phyloP scores from a whole-genome alignment of 371 early-diverging fungal species.

The Circinella minor region DNA sequence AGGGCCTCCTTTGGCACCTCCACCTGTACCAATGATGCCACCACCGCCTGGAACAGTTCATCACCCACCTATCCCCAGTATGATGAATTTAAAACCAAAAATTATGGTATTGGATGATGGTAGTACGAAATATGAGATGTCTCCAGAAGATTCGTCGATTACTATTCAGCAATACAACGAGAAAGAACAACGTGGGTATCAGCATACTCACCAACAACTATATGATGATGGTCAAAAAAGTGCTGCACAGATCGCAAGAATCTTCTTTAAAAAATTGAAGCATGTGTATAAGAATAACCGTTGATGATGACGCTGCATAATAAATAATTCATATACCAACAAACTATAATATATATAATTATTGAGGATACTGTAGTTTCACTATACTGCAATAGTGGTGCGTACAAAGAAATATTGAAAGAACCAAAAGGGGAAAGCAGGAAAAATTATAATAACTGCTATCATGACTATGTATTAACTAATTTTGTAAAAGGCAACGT shows the following conservation, averaged over 20 bases:
- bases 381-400: too few species aligned
- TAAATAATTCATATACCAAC: too few species aligned
- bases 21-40: constrained; percentile 19
- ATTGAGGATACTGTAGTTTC: too few species aligned
- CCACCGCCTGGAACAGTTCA: too few species aligned
- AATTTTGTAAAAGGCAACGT: constrained; percentile 62
- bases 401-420: too few species aligned
- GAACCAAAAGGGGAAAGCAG: too few species aligned
- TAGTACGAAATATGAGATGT: background rate
- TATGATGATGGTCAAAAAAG: constrained; percentile 29
- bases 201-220: too few species aligned
- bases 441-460: too few species aligned
- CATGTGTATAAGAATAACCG: background rate
- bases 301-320: too few species aligned
- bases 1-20: constrained; percentile 13
- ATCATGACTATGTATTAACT: too few species aligned
- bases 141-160: too few species aligned
- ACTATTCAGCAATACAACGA: background rate
- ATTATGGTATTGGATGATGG: background rate
- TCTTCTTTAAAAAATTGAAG: background rate
- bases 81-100: constrained; percentile 20
- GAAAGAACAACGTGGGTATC: background rate
- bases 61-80: background rate
- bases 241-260: constrained; percentile 21
- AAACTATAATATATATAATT: too few species aligned